Conservation (phyloP, 2,329 filamentous ascomycete genomes). For the Hirsutella rhossiliensis region DNA sequence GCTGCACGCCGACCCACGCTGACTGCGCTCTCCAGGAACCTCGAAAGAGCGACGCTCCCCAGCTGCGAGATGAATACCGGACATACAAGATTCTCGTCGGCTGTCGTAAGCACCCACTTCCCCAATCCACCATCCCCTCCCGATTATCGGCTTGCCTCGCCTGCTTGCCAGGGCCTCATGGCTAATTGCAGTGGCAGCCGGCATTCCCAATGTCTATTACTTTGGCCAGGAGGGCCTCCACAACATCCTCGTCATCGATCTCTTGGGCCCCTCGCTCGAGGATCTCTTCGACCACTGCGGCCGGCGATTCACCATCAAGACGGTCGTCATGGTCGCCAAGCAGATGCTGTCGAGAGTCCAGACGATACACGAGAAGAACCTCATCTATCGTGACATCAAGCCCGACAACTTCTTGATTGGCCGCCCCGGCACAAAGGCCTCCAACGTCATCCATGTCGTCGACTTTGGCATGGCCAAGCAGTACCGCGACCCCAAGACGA, state of each 20-base stretch:
- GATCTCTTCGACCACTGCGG: slow-evolving; percentile 98
- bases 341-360: slow-evolving; percentile 95
- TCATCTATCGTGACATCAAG: slow-evolving; percentile 99
- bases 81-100: slow-evolving; percentile 99
- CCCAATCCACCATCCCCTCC: neutral
- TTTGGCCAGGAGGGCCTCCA: slow-evolving; percentile 97
- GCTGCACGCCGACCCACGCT: neutral
- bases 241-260: slow-evolving; percentile 96
- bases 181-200: slow-evolving; percentile 45
- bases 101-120: slow-evolving; percentile 61
- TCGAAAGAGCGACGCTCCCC: slow-evolving; percentile 94
- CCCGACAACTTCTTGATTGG: slow-evolving; percentile 99
- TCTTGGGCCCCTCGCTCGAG: slow-evolving; percentile 87
- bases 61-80: slow-evolving; percentile 94
- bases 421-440: slow-evolving; percentile 80
- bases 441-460: slow-evolving; percentile 96
- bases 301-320: slow-evolving; percentile 90
- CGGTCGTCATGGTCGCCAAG: slow-evolving; percentile 97
- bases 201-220: slow-evolving; percentile 99
- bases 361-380: slow-evolving; percentile 94
- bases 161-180: neutral
- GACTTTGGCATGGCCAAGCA: slow-evolving; percentile 99
- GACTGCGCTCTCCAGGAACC: slow-evolving; percentile 57
- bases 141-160: neutral
- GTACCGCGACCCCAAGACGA: slow-evolving; percentile 96